phyloP scores from a whole-genome alignment of 345 rosid genomes.

The Syzygium jambos region DNA sequence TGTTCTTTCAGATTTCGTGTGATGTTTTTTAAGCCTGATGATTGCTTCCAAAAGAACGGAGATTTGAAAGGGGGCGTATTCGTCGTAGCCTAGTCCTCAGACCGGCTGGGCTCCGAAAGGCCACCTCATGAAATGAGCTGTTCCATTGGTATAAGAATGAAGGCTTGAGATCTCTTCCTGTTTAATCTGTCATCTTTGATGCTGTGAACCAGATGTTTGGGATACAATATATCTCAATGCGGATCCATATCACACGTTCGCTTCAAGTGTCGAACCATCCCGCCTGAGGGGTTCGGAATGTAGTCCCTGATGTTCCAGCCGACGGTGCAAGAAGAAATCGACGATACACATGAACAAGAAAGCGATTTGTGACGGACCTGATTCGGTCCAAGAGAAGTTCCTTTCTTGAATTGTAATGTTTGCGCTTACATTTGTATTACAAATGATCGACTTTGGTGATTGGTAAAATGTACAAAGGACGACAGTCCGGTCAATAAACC shows the following conservation, averaged over 20 bases:
- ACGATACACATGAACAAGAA: not conserved
- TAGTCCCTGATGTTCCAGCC: not conserved
- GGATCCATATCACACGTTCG: not conserved
- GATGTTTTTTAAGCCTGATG: not conserved
- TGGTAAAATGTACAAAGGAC: not conserved
- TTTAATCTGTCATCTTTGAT: not conserved
- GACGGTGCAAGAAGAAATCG: not conserved
- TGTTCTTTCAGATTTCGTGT: not conserved
- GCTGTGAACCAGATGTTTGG: not conserved
- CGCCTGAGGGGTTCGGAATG: not conserved
- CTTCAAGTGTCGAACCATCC: not conserved
- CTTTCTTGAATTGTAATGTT: not conserved
- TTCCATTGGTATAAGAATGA: not conserved
- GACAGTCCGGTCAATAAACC: not conserved
- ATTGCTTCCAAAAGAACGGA: slow-evolving; percentile 1
- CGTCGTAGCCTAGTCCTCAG: not conserved
- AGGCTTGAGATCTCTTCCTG: not conserved
- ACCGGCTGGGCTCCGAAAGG: not conserved
- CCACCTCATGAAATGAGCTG: not conserved
- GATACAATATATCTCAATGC: not conserved
- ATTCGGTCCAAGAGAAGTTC: not conserved
- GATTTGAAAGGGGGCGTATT: not conserved
- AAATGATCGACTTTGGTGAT: not conserved
- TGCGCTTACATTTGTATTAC: not conserved
- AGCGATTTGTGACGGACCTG: not conserved